Base-by-base conservation (phyloP, 345 rosid genomes). In the Conringia planisiliqua region DNA sequence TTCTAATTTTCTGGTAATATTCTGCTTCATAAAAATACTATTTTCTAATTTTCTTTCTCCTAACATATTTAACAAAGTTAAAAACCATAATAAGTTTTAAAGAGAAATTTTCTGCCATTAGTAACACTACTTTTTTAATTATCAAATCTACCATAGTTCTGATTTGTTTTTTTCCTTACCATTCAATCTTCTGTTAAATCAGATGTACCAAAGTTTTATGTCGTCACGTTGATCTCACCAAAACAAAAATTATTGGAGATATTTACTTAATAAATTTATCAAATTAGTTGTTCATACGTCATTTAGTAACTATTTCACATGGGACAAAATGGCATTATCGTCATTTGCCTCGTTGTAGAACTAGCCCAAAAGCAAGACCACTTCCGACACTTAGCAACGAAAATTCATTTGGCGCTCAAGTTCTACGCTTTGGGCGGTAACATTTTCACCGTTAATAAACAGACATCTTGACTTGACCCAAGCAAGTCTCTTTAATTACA, bases 391-490 rank as follows among this genome's bases (percentile, higher is more conserved):
- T 40, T 50, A 29, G 17, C 52, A 29, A 6, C 18, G 33, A 57
- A 56, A 12, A 17, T 56, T 5, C 10, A 9, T 69, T 56, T 69
- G 73, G 73, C 56, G 73, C 54, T 69, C 55, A 40, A 56, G 24
- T 9, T 32, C 12, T 18, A 18, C 32, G 10, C 43, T 56, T 30
- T 13, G 65, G 43, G 55, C 64, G 43, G 33, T 57, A 57, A 43
- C 4, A 18, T 56, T 56, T 30, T 69, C 42, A 40, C 43, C 32
- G 22, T 57, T 42, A 42, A 7, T 29, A 42, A 69, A 69, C 42
- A 55, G 24, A 66, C 24, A 51, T 9, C 44, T 33, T 66, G 39
- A 68, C 44, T 33, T 66, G 39, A 68, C 29, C 51, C 27, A 30
- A 57, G 62, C 27, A n/a, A 32, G 62, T 32, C 62, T 16, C 12